Evolutionary conservation across 805 yeast species (phyloP).

Genomic region (Candida awuae): DNA sequence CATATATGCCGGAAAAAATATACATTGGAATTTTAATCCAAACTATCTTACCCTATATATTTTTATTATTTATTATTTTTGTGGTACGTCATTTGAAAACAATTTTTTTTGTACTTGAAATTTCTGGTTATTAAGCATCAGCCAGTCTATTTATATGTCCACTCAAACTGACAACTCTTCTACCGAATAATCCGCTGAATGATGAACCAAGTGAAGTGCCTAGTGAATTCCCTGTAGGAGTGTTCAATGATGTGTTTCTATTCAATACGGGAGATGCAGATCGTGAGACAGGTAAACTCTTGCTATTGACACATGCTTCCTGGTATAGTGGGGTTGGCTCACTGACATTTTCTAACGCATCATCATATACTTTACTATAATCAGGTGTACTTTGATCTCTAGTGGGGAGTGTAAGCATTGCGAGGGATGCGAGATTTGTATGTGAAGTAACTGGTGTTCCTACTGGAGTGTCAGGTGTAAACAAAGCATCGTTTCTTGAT

Average conservation of each 20-base stretch:
- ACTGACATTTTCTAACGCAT: conserved; percentile 16
- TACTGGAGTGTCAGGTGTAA: not conserved
- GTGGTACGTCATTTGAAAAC: no score
- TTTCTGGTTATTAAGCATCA: no score
- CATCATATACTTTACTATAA: conserved; percentile 23
- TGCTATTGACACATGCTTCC: not conserved
- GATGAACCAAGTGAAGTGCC: not conserved
- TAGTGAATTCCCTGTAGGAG: not conserved
- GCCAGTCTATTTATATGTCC: no score
- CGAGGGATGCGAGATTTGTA: not conserved
- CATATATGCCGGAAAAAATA: no score
- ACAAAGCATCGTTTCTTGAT: not conserved
- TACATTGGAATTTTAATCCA: no score
- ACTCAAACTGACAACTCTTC: no score
- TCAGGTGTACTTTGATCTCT: conserved; percentile 18
- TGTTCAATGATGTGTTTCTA: not conserved
- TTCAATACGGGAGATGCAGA: not conserved
- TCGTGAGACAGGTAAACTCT: not conserved
- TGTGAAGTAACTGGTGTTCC: not conserved
- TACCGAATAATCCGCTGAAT: no score
- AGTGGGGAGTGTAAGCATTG: not conserved
- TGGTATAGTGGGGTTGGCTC: conserved; percentile 25
- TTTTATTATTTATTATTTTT: no score
- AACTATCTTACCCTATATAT: no score
- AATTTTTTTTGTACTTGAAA: no score